Evolutionary conservation across 768 basidiomycete species (phyloP).

Genomic region (Podaxis pistillaris): DNA sequence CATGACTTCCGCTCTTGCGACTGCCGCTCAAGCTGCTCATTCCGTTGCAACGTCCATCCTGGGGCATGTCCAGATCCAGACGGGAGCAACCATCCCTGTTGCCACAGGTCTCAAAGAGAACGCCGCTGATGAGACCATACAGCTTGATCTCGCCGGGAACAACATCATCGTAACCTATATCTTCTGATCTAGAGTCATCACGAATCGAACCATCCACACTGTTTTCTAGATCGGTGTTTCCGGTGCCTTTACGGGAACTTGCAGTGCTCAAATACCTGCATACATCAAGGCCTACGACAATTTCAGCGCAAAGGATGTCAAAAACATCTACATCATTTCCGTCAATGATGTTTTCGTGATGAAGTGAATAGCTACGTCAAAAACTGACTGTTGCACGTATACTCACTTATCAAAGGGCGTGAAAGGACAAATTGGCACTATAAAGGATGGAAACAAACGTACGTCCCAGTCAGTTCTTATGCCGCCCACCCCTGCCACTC

Average conservation of each 20-base stretch:
- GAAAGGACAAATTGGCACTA: constrained; percentile 80
- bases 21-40: constrained; percentile 53
- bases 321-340: constrained; percentile 66
- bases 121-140: constrained; percentile 38
- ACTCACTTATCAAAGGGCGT: constrained; percentile 42
- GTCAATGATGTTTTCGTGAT: constrained; percentile 82
- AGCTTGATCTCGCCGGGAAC: constrained; percentile 53
- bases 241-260: constrained; percentile 74
- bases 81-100: constrained; percentile 48
- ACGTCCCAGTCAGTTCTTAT: constrained; percentile 24
- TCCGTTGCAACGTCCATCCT: constrained; percentile 50
- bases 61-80: constrained; percentile 42
- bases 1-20: constrained; percentile 49
- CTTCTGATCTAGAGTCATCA: neutral
- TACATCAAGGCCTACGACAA: constrained; percentile 67
- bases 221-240: constrained; percentile 65
- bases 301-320: constrained; percentile 77
- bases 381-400: neutral
- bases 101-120: constrained; percentile 56
- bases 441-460: constrained; percentile 99
- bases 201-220: neutral
- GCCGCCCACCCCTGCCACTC: neutral
- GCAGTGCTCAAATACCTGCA: constrained; percentile 58
- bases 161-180: constrained; percentile 55
- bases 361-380: constrained; percentile 34